phyloP scores from a whole-genome alignment of 1,139 yeast species.

The Scheffersomyces parashehatae region DNA sequence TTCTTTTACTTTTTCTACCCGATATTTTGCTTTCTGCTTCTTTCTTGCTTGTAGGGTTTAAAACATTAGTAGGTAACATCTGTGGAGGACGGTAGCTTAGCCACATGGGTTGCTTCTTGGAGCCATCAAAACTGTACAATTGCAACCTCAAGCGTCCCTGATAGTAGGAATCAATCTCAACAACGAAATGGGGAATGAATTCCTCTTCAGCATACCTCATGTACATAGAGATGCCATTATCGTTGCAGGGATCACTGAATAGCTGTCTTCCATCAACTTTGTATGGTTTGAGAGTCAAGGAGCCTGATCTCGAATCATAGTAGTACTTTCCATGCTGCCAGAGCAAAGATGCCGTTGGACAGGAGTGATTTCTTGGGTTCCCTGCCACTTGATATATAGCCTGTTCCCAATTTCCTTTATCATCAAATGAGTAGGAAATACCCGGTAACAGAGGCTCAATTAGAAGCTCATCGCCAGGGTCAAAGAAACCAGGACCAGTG shows the following conservation, averaged over 20 bases:
- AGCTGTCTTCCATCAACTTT: constrained; percentile 32
- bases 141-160: constrained; percentile 23
- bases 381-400: constrained; percentile 28
- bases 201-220: constrained; percentile 24
- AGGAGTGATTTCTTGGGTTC: constrained; percentile 25
- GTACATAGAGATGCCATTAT: constrained; percentile 19
- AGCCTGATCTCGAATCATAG: constrained; percentile 16
- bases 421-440: constrained; percentile 30
- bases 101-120: constrained; percentile 32
- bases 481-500: constrained; percentile 30
- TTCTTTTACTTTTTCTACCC: neutral
- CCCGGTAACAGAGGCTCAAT: constrained; percentile 33
- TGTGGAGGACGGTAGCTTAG: constrained; percentile 27
- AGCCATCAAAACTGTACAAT: constrained; percentile 28
- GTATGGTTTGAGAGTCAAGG: constrained; percentile 22
- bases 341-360: constrained; percentile 28
- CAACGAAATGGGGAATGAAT: constrained; percentile 19
- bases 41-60: constrained; percentile 23
- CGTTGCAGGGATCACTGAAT: constrained; percentile 30
- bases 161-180: constrained; percentile 22
- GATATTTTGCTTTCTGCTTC: constrained; percentile 1
- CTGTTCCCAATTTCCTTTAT: constrained; percentile 29
- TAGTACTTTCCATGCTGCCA: constrained; percentile 34
- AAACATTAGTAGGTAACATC: constrained; percentile 29
- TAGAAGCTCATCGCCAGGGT: constrained; percentile 29